Evolutionary conservation across 2,329 filamentous ascomycete genomes (phyloP), one percentile per base, ranked within the genome.

Genomic region (Paraconiothyrium sp.): DNA sequence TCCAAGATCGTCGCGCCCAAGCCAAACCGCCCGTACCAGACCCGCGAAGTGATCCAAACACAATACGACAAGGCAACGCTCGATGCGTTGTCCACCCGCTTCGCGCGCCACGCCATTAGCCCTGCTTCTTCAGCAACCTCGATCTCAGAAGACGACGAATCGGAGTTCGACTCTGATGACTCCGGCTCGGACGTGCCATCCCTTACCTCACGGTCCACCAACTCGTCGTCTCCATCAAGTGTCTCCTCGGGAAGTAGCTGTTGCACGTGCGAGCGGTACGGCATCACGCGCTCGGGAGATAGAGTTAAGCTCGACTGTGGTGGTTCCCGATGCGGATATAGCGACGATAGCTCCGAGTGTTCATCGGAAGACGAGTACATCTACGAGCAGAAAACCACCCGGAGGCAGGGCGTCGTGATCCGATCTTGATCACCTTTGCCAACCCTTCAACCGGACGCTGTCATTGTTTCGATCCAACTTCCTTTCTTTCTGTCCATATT

Each of bases 261-360:
- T 78, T 98, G 95, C 88, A 93, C 90, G 67, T 98, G 94, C 83
- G 93, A 97, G 81, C 92, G 94, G 83, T 97, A 95, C 84, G 94
- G 94, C 72, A 97, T 98, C 84, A 97, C 94, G 67, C 92, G 93
- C 82, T 90, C 90, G 80, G 93, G 94, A 76, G 91, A 96, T 80
- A 90, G 94, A 75, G 91, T 98, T 86, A 95, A 94, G 87, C 89
- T 97, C 79, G 94, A 97, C 87, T 98, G 94, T 77, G 93, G 93
- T 72, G 94, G 94, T 71, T 85, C 89, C 64, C 90, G 92, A 78
- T 97, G 94, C 82, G 92, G 92, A 75, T 95, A 92, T 82, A 87
- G 86, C 67, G 90, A 92, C 73, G 88, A 91, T 63, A 87, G 85
- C 65, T 86, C 84, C 57, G 86, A 88, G 59, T 92, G 90, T 84